Evolutionary conservation across 768 basidiomycete species (phyloP), one percentile per base, ranked within the genome.

Genomic region (Pleurotus tuber-regium): DNA sequence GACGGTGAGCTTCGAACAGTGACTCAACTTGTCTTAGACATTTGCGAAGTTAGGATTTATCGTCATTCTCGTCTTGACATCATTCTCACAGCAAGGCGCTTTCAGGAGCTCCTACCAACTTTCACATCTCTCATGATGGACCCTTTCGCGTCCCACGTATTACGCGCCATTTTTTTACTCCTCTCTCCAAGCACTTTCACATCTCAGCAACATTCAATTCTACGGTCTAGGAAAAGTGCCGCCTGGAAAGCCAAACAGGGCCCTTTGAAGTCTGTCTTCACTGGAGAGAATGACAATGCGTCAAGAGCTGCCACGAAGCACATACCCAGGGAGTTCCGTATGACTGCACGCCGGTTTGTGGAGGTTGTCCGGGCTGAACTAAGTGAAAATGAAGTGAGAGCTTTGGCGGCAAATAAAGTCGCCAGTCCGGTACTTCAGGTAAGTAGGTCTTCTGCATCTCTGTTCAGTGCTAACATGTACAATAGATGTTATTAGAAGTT

Each of bases 131-230:
- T 95, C 38, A 70, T 96, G 33, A 83, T 86, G 72, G 85, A 96
- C 59, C 85, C 88, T 26, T 96, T 93, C 60, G 93, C 88, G 29
- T 95, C 96, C 0, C 96, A 98, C 58, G 90, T 94, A 36, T 57
- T 96, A 40, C 86, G 95, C 30, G 82, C 87, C 19, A 68, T 98
- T 2, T 77, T 98, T 11, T 63, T 87, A 4, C 74, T 97, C 36
- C 73, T 97, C n/a, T 84, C 82, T 11, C 89, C 91, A 0, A 67
- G 68, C 3, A 74, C 75, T 12, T 59, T 67, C 19, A 57, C 59
- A 12, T 57, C 67, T 11, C 69, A 70, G 49, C 35, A 46, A 19
- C 46, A 48, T 30, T 71, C 72, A 8, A 64, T 71, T 25, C 55
- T 91, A 26, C 81, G 94, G n/a, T 93, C 91, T 9, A 96, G 90